Evolutionary conservation across 163 green algal genomes (phyloP).

Genomic region (Coccomyxa subellipsoidea): DNA sequence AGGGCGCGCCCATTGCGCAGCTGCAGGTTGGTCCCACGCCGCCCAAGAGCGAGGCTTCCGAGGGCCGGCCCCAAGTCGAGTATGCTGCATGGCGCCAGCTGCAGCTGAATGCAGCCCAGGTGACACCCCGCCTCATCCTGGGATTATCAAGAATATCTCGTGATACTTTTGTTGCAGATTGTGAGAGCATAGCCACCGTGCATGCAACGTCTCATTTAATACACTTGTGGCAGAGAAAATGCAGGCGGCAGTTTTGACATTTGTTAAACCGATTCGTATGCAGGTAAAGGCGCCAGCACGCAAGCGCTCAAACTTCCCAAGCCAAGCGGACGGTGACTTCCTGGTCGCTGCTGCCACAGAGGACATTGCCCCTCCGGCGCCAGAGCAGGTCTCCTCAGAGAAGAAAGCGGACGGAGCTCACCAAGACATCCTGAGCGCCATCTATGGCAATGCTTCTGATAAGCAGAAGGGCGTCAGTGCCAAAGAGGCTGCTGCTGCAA

Average conservation of each 20-base stretch:
- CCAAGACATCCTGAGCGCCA: background rate
- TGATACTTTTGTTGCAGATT: no score
- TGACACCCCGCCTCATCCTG: no score
- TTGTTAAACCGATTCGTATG: background rate
- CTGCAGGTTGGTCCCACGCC: background rate
- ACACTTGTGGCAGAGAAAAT: no score
- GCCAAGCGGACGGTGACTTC: background rate
- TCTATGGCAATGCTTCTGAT: background rate
- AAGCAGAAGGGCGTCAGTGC: background rate
- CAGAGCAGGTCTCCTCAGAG: background rate
- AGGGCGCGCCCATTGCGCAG: background rate
- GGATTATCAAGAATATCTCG: no score
- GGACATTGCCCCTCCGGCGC: background rate
- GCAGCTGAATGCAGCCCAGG: background rate
- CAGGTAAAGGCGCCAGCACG: background rate
- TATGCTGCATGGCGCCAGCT: background rate
- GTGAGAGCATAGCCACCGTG: no score
- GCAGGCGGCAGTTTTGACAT: no score
- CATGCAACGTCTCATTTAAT: no score
- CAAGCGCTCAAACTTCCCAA: background rate
- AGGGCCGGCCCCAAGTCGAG: background rate
- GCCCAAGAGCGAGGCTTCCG: background rate
- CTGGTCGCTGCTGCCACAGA: background rate
- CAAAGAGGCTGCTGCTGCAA: background rate
- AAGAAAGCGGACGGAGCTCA: background rate